These are phyloP conservation scores for Citrus maxima DNA, from an alignment of 345 rosid species.

Conservation along the genomic window DNA sequence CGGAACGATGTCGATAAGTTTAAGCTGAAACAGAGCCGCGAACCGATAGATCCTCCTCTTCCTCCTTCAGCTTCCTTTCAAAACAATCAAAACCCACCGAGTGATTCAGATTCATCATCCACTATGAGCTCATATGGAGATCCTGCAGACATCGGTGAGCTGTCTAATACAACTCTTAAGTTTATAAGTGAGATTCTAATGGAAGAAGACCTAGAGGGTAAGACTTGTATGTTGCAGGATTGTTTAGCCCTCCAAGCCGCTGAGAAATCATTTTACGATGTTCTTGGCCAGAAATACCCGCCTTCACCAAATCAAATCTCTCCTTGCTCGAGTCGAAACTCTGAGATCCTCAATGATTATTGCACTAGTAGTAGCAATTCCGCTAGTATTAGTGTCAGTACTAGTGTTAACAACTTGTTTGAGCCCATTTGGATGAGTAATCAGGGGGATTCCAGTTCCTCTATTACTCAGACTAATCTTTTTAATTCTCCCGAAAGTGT, in stretches of 20 bases:
- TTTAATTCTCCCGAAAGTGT: conserved; percentile 17
- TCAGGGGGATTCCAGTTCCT: conserved; percentile 8
- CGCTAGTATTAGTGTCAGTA: conserved; percentile 7
- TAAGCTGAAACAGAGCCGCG: not conserved
- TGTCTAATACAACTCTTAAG: conserved; percentile 33
- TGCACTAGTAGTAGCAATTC: conserved; percentile 2
- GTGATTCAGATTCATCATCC: not conserved
- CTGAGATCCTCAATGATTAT: conserved; percentile 10
- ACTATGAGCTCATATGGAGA: conserved; percentile 10
- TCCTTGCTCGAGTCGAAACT: not conserved
- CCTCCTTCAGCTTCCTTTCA: not conserved
- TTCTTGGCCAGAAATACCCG: conserved; percentile 39
- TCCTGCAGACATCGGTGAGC: conserved; percentile 7
- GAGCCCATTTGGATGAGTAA: conserved; percentile 1
- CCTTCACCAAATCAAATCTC: conserved; percentile 16
- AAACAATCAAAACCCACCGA: not conserved
- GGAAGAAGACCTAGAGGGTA: conserved; percentile 58
- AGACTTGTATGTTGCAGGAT: conserved; percentile 55
- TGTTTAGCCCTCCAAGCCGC: conserved; percentile 59
- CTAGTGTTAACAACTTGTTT: not conserved
- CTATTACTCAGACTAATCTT: not conserved
- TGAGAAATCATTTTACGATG: conserved; percentile 52
- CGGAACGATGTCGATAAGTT: not conserved
- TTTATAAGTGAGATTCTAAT: conserved; percentile 53
- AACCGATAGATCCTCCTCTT: not conserved